phyloP scores from a whole-genome alignment of 345 rosid genomes.

The Boechera stricta region DNA sequence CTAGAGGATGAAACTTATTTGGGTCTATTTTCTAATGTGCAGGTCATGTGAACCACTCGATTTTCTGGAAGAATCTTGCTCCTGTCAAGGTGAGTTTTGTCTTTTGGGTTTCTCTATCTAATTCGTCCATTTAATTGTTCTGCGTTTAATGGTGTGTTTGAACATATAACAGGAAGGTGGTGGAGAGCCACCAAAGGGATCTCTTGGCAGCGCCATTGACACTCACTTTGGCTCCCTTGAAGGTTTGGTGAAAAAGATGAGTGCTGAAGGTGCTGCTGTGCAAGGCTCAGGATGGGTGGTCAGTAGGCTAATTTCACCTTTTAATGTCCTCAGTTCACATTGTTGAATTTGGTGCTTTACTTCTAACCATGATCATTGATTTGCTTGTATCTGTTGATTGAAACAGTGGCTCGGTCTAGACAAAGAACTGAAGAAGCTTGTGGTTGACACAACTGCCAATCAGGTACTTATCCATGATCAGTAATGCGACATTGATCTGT shows the following conservation, averaged over 20 bases:
- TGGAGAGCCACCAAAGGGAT: slow-evolving; percentile 83
- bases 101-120: neutral
- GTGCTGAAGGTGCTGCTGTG: slow-evolving; percentile 88
- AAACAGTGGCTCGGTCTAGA: slow-evolving; percentile 91
- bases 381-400: slow-evolving; percentile 11
- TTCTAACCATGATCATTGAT: slow-evolving; percentile 9
- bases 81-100: slow-evolving; percentile 63
- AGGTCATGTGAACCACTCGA: slow-evolving; percentile 95
- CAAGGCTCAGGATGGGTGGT: slow-evolving; percentile 99
- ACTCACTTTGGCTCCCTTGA: slow-evolving; percentile 84
- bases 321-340: neutral
- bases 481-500: neutral
- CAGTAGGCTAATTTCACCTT: slow-evolving; percentile 39
- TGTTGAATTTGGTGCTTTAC: neutral
- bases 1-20: slow-evolving; percentile 3
- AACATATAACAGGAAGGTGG: slow-evolving; percentile 75
- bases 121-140: neutral
- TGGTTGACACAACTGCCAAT: slow-evolving; percentile 88
- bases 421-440: slow-evolving; percentile 81
- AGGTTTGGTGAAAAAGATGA: slow-evolving; percentile 75
- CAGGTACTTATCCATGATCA: slow-evolving; percentile 60
- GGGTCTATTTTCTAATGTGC: slow-evolving; percentile 15
- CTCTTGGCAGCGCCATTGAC: slow-evolving; percentile 82
- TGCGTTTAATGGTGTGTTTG: slow-evolving; percentile 16
- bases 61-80: slow-evolving; percentile 90